A percentile compares a stretch with the other conserved stretches of the same genome.
These are phyloP conservation scores for Aquilaria agallochum DNA, from an alignment of 441 rosid species.

Conservation along the genomic window DNA sequence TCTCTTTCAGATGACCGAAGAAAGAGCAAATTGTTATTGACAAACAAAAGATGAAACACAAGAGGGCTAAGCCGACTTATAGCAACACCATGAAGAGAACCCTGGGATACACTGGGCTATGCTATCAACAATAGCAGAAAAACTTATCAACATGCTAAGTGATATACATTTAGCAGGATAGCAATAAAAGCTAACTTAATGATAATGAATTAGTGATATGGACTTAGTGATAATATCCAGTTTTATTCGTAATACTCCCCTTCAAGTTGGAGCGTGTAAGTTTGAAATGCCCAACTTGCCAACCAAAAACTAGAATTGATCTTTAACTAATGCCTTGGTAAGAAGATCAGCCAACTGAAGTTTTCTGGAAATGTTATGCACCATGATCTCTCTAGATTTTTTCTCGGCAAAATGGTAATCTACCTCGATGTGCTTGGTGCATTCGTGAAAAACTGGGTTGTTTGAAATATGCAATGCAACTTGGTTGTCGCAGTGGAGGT, in stretches of 20 bases:
- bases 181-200: too few species aligned
- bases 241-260: not conserved
- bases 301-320: not conserved
- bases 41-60: too few species aligned
- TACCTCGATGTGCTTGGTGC: not conserved
- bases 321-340: not conserved
- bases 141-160: too few species aligned
- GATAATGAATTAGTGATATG: too few species aligned
- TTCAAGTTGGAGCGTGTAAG: not conserved
- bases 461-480: not conserved
- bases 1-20: too few species aligned
- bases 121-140: too few species aligned
- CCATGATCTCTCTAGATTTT: not conserved
- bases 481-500: not conserved
- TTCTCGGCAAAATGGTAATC: not conserved
- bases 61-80: too few species aligned
- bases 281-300: constrained; percentile 1
- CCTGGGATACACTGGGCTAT: too few species aligned
- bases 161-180: too few species aligned
- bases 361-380: not conserved
- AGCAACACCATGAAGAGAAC: too few species aligned
- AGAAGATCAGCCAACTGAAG: not conserved
- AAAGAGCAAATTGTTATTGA: too few species aligned
- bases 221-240: too few species aligned
- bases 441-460: not conserved